These are phyloP conservation scores for Betula pendula DNA, from an alignment of 306 rosid genomes.

Conservation along the genomic window DNA sequence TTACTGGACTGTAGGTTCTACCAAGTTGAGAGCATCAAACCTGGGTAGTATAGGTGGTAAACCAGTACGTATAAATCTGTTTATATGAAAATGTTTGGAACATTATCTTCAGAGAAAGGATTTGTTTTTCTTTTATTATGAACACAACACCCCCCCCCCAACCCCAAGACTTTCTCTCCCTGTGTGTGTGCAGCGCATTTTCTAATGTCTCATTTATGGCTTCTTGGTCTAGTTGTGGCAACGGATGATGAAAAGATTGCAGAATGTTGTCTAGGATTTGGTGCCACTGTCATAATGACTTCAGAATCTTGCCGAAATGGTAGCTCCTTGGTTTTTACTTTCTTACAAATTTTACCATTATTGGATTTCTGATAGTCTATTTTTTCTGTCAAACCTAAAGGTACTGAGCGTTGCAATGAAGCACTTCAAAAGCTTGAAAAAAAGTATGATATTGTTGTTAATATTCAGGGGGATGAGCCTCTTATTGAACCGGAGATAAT, in stretches of 20 bases:
- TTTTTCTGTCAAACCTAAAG: slow-evolving; percentile 36
- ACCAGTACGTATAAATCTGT: slow-evolving; percentile 4
- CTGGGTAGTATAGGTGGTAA: slow-evolving; percentile 12
- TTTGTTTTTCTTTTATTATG: not conserved
- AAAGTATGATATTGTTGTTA: slow-evolving; percentile 89
- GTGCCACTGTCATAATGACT: slow-evolving; percentile 95
- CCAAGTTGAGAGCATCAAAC: slow-evolving; percentile 5
- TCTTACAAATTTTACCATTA: not conserved
- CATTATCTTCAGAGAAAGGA: slow-evolving; percentile 13
- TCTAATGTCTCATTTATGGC: slow-evolving; percentile 24
- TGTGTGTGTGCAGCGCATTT: not conserved
- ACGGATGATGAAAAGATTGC: slow-evolving; percentile 90
- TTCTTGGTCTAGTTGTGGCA: slow-evolving; percentile 71
- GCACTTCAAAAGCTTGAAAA: slow-evolving; percentile 80
- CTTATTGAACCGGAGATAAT: slow-evolving; percentile 93
- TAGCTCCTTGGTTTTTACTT: slow-evolving; percentile 28
- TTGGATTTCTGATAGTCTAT: slow-evolving; percentile 13
- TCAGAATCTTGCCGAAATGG: slow-evolving; percentile 88
- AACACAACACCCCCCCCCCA: not conserved
- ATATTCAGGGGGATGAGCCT: slow-evolving; percentile 98
- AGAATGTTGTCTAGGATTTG: slow-evolving; percentile 81
- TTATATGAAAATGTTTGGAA: slow-evolving; percentile 1
- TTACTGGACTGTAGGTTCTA: slow-evolving; percentile 15
- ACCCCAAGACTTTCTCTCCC: not conserved
- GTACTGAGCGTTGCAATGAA: slow-evolving; percentile 94